phyloP scores from a whole-genome alignment of 495 filamentous ascomycete genomes.

The Aspergillus bertholletiae region DNA sequence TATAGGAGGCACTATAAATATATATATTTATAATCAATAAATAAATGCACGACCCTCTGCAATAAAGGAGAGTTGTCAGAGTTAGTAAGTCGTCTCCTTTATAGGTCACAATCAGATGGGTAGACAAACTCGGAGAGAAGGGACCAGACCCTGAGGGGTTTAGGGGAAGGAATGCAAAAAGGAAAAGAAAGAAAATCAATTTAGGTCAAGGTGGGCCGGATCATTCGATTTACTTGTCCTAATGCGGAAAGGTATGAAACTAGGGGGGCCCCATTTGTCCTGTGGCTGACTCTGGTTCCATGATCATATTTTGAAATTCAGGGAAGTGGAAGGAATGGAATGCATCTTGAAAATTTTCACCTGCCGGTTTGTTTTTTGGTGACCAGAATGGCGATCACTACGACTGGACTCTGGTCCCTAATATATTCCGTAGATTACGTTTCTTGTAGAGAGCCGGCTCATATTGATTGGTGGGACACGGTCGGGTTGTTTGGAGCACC shows the following conservation, averaged over 20 bases:
- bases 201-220: constrained; percentile 1
- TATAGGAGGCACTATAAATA: neutral
- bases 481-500: too few species aligned
- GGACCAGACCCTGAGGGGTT: neutral
- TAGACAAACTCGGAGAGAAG: neutral
- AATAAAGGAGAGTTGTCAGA: neutral
- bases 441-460: neutral
- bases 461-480: neutral
- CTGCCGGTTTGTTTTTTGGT: neutral
- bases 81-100: neutral
- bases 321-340: neutral
- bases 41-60: neutral
- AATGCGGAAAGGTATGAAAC: constrained; percentile 1
- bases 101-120: neutral
- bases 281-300: neutral
- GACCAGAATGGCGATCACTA: too few species aligned
- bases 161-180: neutral
- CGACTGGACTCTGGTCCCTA: neutral
- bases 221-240: neutral
- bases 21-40: neutral
- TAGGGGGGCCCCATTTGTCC: neutral
- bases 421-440: neutral
- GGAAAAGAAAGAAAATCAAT: neutral
- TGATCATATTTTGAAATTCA: neutral
- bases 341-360: neutral